Evolutionary conservation across 2,329 filamentous ascomycete species (phyloP).

Genomic region (Orbilia oligospora): DNA sequence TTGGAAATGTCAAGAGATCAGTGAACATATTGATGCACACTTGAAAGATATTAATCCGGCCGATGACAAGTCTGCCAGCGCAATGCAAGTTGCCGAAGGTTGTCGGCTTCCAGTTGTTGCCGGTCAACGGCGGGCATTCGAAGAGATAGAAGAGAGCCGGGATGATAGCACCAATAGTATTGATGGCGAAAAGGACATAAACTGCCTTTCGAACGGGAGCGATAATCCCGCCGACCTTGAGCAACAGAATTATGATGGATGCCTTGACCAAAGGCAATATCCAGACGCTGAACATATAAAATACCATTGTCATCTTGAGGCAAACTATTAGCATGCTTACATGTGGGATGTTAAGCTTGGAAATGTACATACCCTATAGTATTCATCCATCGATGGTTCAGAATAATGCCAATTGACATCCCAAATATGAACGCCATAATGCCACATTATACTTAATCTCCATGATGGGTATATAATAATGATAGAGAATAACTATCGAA

Average conservation of each 20-base stretch:
- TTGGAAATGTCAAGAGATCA: slow-evolving; percentile 55
- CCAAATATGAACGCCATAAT: slow-evolving; percentile 56
- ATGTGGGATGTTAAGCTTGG: neutral
- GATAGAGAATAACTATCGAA: slow-evolving; percentile 45
- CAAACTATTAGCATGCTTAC: neutral
- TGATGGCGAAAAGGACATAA: slow-evolving; percentile 49
- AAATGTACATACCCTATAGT: slow-evolving; percentile 43
- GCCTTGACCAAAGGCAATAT: slow-evolving; percentile 57
- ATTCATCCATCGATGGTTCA: slow-evolving; percentile 50
- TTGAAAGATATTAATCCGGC: slow-evolving; percentile 60
- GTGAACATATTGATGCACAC: slow-evolving; percentile 61
- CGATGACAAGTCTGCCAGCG: slow-evolving; percentile 47
- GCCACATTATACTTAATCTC: slow-evolving; percentile 56
- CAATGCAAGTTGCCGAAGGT: slow-evolving; percentile 54
- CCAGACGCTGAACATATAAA: slow-evolving; percentile 60
- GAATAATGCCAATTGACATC: slow-evolving; percentile 56
- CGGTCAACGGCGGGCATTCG: slow-evolving; percentile 57
- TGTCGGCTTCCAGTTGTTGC: slow-evolving; percentile 50
- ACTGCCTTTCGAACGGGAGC: slow-evolving; percentile 46
- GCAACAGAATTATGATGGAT: slow-evolving; percentile 55
- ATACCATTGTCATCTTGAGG: slow-evolving; percentile 53
- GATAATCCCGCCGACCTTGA: slow-evolving; percentile 59
- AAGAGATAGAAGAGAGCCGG: slow-evolving; percentile 58
- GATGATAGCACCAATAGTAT: slow-evolving; percentile 42
- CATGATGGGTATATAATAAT: slow-evolving; percentile 59